Conservation (phyloP, 352 stramenopile genomes). For the Phytophthora crassamura region DNA sequence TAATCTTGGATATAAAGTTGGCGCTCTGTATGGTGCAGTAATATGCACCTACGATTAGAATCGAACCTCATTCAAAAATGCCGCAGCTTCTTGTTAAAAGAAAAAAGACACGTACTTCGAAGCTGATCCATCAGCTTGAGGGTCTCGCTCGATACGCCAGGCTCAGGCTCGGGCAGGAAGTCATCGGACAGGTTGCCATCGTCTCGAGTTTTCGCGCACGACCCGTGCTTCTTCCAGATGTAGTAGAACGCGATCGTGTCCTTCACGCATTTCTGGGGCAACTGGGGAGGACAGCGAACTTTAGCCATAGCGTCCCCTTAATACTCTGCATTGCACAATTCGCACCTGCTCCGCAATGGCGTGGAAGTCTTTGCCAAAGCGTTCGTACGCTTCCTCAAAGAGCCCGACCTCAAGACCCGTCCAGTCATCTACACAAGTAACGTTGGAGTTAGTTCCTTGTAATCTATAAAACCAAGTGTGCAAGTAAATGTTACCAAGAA, state of each 20-base stretch:
- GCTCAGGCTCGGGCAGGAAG: constrained; percentile 58
- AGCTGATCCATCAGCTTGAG: constrained; percentile 70
- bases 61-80: neutral
- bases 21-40: constrained; percentile 43
- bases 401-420: constrained; percentile 71
- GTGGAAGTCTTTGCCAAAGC: constrained; percentile 83
- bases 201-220: constrained; percentile 42
- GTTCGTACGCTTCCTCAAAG: constrained; percentile 83
- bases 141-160: constrained; percentile 60
- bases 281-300: constrained; percentile 35
- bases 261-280: constrained; percentile 65
- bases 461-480: neutral
- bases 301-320: neutral
- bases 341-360: constrained; percentile 71
- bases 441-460: constrained; percentile 2
- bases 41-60: neutral
- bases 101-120: constrained; percentile 49
- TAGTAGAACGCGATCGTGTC: constrained; percentile 87
- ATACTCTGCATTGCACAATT: neutral
- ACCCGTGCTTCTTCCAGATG: constrained; percentile 86
- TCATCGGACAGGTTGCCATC: constrained; percentile 51
- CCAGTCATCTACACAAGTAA: constrained; percentile 66
- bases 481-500: constrained; percentile 58
- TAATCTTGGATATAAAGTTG: constrained; percentile 75
- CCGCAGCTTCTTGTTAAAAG: neutral